Percentiles rank a stretch among this genome's conserved stretches.
phyloP scores from a whole-genome alignment of 2,329 filamentous ascomycete species.

The Apiospora arundinis region DNA sequence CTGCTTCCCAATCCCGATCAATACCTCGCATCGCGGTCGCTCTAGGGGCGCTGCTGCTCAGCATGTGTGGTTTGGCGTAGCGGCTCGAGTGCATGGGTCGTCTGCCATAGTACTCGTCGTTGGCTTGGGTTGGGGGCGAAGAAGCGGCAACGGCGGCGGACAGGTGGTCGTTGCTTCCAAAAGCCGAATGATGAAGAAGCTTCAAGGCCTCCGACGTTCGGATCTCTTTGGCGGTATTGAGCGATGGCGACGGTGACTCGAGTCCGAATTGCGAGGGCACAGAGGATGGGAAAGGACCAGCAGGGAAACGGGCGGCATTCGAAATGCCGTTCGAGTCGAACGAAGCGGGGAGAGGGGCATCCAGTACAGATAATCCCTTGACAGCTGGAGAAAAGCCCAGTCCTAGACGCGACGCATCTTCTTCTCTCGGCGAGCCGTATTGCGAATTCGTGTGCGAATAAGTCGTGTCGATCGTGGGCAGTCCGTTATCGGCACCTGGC shows the following conservation, averaged over 20 bases:
- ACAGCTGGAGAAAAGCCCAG: slow-evolving; percentile 79
- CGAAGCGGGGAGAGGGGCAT: slow-evolving; percentile 90
- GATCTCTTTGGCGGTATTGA: slow-evolving; percentile 66
- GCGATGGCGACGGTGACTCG: slow-evolving; percentile 81
- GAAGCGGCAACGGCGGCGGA: slow-evolving; percentile 49
- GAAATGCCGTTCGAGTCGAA: slow-evolving; percentile 97
- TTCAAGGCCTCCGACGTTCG: slow-evolving; percentile 70
- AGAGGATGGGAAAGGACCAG: slow-evolving; percentile 86
- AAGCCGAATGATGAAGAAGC: slow-evolving; percentile 70
- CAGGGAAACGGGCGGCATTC: slow-evolving; percentile 79
- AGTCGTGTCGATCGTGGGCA: slow-evolving; percentile 65
- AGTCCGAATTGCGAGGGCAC: slow-evolving; percentile 91
- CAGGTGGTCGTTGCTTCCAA: slow-evolving; percentile 72
- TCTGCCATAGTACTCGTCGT: slow-evolving; percentile 71
- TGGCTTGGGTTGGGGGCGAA: slow-evolving; percentile 39
- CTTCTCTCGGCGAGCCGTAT: slow-evolving; percentile 86
- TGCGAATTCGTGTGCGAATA: slow-evolving; percentile 61
- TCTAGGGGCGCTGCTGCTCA: slow-evolving; percentile 73
- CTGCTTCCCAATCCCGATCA: slow-evolving; percentile 68
- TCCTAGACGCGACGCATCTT: slow-evolving; percentile 63
- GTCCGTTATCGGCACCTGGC: slow-evolving; percentile 59
- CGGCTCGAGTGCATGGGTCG: slow-evolving; percentile 74
- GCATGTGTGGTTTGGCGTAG: slow-evolving; percentile 69
- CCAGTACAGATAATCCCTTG: slow-evolving; percentile 82
- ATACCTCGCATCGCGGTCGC: slow-evolving; percentile 65